phyloP scores from a whole-genome alignment of 1,284 basidiomycete genomes.

The Apiotrichum veenhuisii region DNA sequence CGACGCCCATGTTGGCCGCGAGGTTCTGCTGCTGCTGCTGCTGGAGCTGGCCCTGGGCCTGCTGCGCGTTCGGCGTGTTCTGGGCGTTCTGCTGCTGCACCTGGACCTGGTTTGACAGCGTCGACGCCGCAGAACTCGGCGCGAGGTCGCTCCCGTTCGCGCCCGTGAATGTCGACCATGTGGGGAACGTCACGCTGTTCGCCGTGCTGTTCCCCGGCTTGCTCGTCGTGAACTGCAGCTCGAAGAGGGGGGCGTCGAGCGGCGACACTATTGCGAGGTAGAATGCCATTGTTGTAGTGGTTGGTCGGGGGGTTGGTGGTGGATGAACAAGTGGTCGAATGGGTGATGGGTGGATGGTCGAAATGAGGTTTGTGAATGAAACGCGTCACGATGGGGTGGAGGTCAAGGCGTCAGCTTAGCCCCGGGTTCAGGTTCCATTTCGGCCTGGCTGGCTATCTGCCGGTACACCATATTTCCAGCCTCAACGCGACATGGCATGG shows the following conservation, averaged over 20 bases:
- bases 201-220: conserved; percentile 11
- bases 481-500: too few relatives aligned
- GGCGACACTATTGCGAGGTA: conserved; percentile 51
- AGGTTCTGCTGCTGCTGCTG: background rate
- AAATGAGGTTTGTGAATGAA: too few relatives aligned
- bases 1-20: conserved; percentile 9
- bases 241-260: conserved; percentile 48
- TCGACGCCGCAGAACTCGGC: background rate
- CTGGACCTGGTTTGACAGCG: background rate
- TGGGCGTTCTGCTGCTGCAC: background rate
- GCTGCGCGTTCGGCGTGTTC: background rate
- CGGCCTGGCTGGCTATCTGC: too few relatives aligned
- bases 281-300: conserved; percentile 42
- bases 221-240: conserved; percentile 43
- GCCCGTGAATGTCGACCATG: conserved; percentile 47
- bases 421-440: too few relatives aligned
- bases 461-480: too few relatives aligned
- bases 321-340: too few relatives aligned
- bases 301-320: background rate
- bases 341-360: too few relatives aligned
- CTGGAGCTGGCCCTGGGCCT: background rate
- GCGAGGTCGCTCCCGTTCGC: conserved; percentile 28
- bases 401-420: too few relatives aligned
- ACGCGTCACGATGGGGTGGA: too few relatives aligned
- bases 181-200: conserved; percentile 32